Base-by-base conservation (phyloP, 495 filamentous ascomycete genomes). In the Achaetomiella virescens region DNA sequence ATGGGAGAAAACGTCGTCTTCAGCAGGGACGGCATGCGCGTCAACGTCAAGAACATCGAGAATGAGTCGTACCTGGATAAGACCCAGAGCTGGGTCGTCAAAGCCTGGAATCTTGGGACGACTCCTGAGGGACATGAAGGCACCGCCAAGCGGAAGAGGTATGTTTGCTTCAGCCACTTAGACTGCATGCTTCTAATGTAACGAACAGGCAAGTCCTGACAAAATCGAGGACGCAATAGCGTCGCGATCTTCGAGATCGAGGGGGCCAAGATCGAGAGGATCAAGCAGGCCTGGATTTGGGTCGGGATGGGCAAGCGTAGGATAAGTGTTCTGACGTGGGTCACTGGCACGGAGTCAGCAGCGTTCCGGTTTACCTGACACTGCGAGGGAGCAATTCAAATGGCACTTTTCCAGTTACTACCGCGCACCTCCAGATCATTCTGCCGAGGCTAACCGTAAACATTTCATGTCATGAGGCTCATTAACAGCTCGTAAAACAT, bases 1-100 rank as follows among this genome's bases (percentile, higher is more conserved):
- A 87, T 97, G 84, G 87, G 89, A 74, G 81, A 83, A 69, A 88
- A 96, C 65, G 77, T 96, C 25, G 73, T 81, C 29, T 84, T 95
- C 67, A 85, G 87, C 29, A 91, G 87, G 69, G 90, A 95, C 57
- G 91, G 91, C 14, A 73, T 92, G 74, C 86, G 83, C 63, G 88
- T 97, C 40, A 82, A 83, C 18, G 84, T 96, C 45, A 87, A 86
- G 75, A 80, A 92, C 56, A 61, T 90, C 24, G 74, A 77, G 48
- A 80, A 82, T 56, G 91, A 96, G 79, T 80, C 81, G 21, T 91
- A 95, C 71, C 82, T 86, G 64, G 90, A 92, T 72, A 77, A 72
- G 62, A 93, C 87, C 21, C 90, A 96, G 75, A 87, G 83, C 73
- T 87, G 85, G 63, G 75, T 90, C 41, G 85, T 89, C 52, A 90